Evolutionary conservation across 768 basidiomycete genomes (phyloP), one percentile per base, ranked within the genome.

Genomic region (Suillus discolor): DNA sequence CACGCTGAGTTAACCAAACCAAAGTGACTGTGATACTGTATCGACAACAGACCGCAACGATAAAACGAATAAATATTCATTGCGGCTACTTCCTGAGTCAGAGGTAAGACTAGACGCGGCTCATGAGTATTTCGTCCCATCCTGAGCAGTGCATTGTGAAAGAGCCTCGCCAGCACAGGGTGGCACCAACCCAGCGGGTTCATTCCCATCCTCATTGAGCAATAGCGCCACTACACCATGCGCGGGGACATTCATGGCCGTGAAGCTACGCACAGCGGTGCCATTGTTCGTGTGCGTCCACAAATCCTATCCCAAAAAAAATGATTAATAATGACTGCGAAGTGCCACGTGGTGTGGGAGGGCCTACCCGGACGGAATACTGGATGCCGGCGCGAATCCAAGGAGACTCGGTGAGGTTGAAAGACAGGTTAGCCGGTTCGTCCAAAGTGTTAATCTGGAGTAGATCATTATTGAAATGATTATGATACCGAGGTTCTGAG

Each of bases 201-300:
- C 90, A 62, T 90, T 80, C 7, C 90, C 89, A 12, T 84, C 86
- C 68, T 92, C 90, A 60, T 81, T 83, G 66, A 91, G 72, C 45
- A 91, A 74, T 4, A 91, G 74, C 25, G 88, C 90, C 25, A 84
- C 84, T 44, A 90, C 89, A 3, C 89, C 88, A 68, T 91, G 90
- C 4, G 87, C 71, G 8, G 86, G 85, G 4, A 91, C 84, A n/a
- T 70, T 73, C 3, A 70, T 63, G 2, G 80, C 81, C 2, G 74
- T 77, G 70, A 89, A 83, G 71, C 79, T 84, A 7, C 89, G 83
- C 41, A 89, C 79, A 3, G 86, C 86, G 0, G 86, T 90, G 4
- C 88, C 89, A 66, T 90, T 90, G 71, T 84, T 76, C 7, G 87
- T 90, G 71, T 91, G 89, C 5, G 85, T 77, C 90, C 90, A 92